Conservation (phyloP, 192 early-diverging fungal genomes). For the Podila minutissima region DNA sequence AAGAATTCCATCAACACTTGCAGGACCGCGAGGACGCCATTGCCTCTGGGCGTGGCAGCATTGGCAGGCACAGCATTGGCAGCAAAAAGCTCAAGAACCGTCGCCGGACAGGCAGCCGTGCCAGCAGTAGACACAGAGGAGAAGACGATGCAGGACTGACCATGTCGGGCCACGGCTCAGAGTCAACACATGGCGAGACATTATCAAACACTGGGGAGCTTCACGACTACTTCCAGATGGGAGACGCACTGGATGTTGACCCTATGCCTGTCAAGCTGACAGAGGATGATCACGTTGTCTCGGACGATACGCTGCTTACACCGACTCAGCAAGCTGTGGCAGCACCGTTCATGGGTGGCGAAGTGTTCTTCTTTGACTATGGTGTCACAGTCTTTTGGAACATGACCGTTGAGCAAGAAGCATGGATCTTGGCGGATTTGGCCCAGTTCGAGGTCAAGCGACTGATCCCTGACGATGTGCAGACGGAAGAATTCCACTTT, state of each 20-base stretch:
- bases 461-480: slow-evolving; percentile 62
- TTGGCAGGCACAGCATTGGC: not conserved
- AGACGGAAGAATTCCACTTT: slow-evolving; percentile 84
- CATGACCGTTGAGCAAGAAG: slow-evolving; percentile 60
- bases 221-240: slow-evolving; percentile 26
- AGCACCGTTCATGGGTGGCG: slow-evolving; percentile 57
- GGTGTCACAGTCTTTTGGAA: slow-evolving; percentile 72
- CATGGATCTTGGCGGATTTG: slow-evolving; percentile 59
- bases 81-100: slow-evolving; percentile 36
- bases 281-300: not conserved
- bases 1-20: slow-evolving; percentile 33
- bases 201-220: slow-evolving; percentile 11
- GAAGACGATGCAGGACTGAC: slow-evolving; percentile 8
- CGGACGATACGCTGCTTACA: slow-evolving; percentile 9
- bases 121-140: slow-evolving; percentile 16
- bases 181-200: not conserved
- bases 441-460: slow-evolving; percentile 49
- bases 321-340: slow-evolving; percentile 2
- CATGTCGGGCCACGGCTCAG: not conserved
- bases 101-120: slow-evolving; percentile 28
- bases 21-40: slow-evolving; percentile 18
- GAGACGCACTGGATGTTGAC: not conserved
- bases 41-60: slow-evolving; percentile 9
- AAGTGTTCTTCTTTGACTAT: slow-evolving; percentile 69
- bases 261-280: slow-evolving; percentile 4